These are phyloP conservation scores for Amborella trichopoda DNA, from an alignment of 164 flowering plant species.

Conservation along the genomic window DNA sequence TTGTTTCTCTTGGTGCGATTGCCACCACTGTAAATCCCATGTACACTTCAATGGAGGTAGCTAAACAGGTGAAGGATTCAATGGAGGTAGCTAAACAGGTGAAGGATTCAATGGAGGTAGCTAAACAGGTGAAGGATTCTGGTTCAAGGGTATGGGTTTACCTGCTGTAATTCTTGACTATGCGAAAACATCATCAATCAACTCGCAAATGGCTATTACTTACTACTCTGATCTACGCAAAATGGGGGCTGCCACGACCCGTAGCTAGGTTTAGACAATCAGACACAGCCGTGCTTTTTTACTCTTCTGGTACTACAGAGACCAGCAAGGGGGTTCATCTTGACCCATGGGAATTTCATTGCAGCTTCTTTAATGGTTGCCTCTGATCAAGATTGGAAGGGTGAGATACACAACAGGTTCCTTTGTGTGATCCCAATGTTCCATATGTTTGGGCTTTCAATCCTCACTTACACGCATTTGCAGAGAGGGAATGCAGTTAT, in stretches of 20 bases:
- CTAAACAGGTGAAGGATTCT: slow-evolving; percentile 58
- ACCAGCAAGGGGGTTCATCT: slow-evolving; percentile 57
- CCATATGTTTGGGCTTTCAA: slow-evolving; percentile 45
- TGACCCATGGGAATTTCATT: slow-evolving; percentile 60
- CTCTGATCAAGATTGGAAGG: slow-evolving; percentile 32
- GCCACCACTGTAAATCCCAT: slow-evolving; percentile 69
- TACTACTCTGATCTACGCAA: slow-evolving; percentile 27
- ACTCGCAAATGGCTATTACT: slow-evolving; percentile 4
- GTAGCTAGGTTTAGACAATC: slow-evolving; percentile 24
- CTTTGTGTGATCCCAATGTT: slow-evolving; percentile 67
- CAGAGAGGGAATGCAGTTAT: slow-evolving; percentile 43
- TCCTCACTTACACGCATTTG: slow-evolving; percentile 34
- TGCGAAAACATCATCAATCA: neutral
- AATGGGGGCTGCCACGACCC: slow-evolving; percentile 12
- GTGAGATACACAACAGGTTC: slow-evolving; percentile 28
- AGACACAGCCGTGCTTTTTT: slow-evolving; percentile 63
- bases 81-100: slow-evolving; percentile 55
- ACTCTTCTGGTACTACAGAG: slow-evolving; percentile 89
- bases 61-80: slow-evolving; percentile 60
- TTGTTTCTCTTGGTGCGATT: slow-evolving; percentile 53
- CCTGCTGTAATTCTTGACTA: slow-evolving; percentile 34
- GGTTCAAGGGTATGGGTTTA: slow-evolving; percentile 30
- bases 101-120: slow-evolving; percentile 47
- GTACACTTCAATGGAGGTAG: slow-evolving; percentile 45
- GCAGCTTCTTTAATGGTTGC: slow-evolving; percentile 31